These are phyloP conservation scores for Halophytophthora polymorphica DNA, from an alignment of 352 stramenopile genomes.

Conservation along the genomic window DNA sequence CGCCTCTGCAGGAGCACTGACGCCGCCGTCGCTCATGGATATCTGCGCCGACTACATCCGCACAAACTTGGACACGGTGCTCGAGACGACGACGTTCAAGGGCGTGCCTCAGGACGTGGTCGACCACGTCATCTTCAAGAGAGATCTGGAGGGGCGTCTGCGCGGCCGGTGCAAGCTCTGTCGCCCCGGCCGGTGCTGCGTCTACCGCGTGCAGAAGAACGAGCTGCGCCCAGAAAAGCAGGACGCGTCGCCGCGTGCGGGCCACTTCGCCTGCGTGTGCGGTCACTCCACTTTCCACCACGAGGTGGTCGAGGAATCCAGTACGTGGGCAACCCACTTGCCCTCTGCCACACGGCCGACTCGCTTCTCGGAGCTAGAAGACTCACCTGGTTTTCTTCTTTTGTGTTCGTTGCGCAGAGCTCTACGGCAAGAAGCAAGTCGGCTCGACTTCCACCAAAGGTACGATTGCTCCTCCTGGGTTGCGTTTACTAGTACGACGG, in stretches of 20 bases:
- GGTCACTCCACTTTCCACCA: constrained; percentile 75
- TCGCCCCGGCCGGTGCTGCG: constrained; percentile 57
- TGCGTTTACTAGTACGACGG: not conserved
- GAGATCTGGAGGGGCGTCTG: constrained; percentile 57
- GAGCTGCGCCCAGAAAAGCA: constrained; percentile 27
- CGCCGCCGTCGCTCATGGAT: constrained; percentile 64
- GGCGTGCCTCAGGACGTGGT: constrained; percentile 75
- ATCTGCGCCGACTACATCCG: constrained; percentile 72
- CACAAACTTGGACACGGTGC: constrained; percentile 57
- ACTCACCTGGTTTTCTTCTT: constrained; percentile 9
- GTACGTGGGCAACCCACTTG: constrained; percentile 34
- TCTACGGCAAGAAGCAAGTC: constrained; percentile 60
- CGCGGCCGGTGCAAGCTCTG: constrained; percentile 78
- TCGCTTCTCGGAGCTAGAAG: not conserved
- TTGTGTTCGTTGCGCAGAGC: constrained; percentile 25
- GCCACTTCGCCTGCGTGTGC: constrained; percentile 52
- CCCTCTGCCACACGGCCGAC: no score
- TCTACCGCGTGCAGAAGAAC: constrained; percentile 57
- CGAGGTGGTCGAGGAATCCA: constrained; percentile 70
- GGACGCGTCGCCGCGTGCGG: constrained; percentile 18
- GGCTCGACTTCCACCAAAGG: constrained; percentile 67
- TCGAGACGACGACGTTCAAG: constrained; percentile 71
- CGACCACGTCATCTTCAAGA: constrained; percentile 76
- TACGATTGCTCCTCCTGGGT: constrained; percentile 2
- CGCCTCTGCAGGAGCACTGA: constrained; percentile 44